Base-by-base conservation (phyloP, 495 filamentous ascomycete genomes). In the Lindgomyces ingoldianus region DNA sequence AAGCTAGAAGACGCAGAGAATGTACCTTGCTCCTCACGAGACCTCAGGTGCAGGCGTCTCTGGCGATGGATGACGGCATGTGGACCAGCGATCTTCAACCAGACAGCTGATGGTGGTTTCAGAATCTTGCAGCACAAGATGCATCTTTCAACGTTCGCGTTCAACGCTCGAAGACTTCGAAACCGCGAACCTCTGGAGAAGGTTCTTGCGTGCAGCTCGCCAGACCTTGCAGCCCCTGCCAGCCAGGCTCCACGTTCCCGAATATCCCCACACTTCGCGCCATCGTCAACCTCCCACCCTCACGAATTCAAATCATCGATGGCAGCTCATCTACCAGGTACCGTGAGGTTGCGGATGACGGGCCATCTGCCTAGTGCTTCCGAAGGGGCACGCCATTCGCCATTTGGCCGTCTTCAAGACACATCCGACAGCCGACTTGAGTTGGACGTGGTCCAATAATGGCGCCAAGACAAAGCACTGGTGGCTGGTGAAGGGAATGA, bases 321-420 rank as follows among this genome's bases (percentile, higher is more conserved):
- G 14, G 33, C 33, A 39, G 33, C 33, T 39, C 33, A 39, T 6
- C 33, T 6, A 39, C 33, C 33, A 39, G 33, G 33, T 6, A 6
- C 33, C 33, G 6, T 14, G 6, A 14, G 6, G 33, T 6, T 29
- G 60, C 51, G 42, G 33, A 36, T 18, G 49, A 41, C 39, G 27
- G 42, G 39, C 22, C 21, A 56, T 22, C 26, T 41, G 9, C 21
- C 25, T 39, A 57, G 50, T 42, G 60, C 52, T 42, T 50, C 60
- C 52, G 51, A 56, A 2, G 2, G 14, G 33, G 6, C 6, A 39
- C 33, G 33, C 33, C 33, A 39, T 39, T 62, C 44, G 30, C 30
- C 30, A 19, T 18, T 8, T 18, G 3, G 36, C 36, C 9, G n/a
- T 42, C 36, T 42, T 47, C 44, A 18, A 47, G 44, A 47, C 33